Percentiles rank a stretch among this genome's conserved stretches.
These are phyloP conservation scores for Agaricus subrufescens DNA, from an alignment of 768 basidiomycete species.

Conservation along the genomic window DNA sequence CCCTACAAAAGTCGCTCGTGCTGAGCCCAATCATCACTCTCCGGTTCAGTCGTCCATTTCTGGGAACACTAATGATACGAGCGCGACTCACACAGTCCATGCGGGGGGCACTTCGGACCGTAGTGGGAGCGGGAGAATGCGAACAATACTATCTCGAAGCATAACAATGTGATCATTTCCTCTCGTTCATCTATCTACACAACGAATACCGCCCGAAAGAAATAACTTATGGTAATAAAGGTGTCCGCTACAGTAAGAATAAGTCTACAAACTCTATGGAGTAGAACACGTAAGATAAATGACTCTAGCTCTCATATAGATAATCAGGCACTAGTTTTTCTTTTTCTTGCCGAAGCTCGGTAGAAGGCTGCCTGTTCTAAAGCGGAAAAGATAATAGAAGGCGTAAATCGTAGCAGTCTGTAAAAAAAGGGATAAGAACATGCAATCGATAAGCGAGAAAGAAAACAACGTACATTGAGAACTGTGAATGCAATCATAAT, in stretches of 20 bases:
- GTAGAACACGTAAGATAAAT: background rate
- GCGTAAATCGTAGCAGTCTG: conserved; percentile 36
- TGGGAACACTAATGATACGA: too few relatives aligned
- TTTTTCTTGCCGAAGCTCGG: conserved; percentile 19
- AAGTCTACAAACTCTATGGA: too few relatives aligned
- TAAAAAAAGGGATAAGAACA: background rate
- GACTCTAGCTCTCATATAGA: background rate
- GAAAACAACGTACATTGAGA: conserved; percentile 42
- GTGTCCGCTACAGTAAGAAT: too few relatives aligned
- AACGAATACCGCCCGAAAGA: too few relatives aligned
- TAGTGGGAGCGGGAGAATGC: background rate
- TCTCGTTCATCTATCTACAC: too few relatives aligned
- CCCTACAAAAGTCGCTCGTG: background rate
- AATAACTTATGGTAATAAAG: too few relatives aligned
- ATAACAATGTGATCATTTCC: too few relatives aligned
- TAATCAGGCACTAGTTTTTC: conserved; percentile 11
- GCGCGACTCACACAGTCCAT: background rate
- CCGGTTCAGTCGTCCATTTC: too few relatives aligned
- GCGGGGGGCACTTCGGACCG: background rate
- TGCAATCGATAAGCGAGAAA: background rate
- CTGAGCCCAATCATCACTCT: too few relatives aligned
- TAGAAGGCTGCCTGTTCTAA: conserved; percentile 28
- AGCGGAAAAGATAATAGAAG: conserved; percentile 50
- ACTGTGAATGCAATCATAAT: conserved; percentile 41
- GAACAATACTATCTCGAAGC: background rate